These are phyloP conservation scores for Orobanche coerulescens DNA, from an alignment of 257 asterid species.

Conservation along the genomic window DNA sequence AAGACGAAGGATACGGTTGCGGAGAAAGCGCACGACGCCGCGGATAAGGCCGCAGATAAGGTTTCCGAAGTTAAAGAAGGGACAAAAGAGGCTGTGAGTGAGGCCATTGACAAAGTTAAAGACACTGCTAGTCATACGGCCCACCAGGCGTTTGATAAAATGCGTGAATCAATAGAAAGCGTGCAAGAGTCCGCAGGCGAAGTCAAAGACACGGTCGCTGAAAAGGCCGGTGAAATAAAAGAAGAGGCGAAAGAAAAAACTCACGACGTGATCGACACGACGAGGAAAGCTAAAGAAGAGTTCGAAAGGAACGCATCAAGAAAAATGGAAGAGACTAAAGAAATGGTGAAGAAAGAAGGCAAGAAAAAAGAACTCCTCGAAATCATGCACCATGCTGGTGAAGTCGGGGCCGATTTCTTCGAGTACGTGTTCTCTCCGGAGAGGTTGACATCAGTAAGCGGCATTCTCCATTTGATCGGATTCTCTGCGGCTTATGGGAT, in stretches of 20 bases:
- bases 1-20: constrained; percentile 28
- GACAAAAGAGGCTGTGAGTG: constrained; percentile 11
- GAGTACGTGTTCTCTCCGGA: constrained; percentile 23
- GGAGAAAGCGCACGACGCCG: constrained; percentile 12
- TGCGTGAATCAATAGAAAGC: constrained; percentile 27
- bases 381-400: constrained; percentile 25
- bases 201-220: not conserved
- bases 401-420: constrained; percentile 24
- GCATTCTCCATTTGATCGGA: constrained; percentile 42
- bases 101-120: constrained; percentile 16
- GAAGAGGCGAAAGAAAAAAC: constrained; percentile 3
- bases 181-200: constrained; percentile 17
- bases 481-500: constrained; percentile 59
- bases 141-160: constrained; percentile 22
- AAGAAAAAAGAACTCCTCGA: constrained; percentile 31
- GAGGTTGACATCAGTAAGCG: constrained; percentile 21
- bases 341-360: constrained; percentile 28
- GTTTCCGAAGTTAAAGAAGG: constrained; percentile 19
- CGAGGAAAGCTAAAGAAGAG: constrained; percentile 18
- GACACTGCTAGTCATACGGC: constrained; percentile 21
- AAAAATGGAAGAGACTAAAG: constrained; percentile 13
- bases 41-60: constrained; percentile 20
- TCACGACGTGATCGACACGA: constrained; percentile 7
- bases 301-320: constrained; percentile 6
- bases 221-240: not conserved